phyloP scores from a whole-genome alignment of 345 rosid genomes.

The Aquilaria sinensis region DNA sequence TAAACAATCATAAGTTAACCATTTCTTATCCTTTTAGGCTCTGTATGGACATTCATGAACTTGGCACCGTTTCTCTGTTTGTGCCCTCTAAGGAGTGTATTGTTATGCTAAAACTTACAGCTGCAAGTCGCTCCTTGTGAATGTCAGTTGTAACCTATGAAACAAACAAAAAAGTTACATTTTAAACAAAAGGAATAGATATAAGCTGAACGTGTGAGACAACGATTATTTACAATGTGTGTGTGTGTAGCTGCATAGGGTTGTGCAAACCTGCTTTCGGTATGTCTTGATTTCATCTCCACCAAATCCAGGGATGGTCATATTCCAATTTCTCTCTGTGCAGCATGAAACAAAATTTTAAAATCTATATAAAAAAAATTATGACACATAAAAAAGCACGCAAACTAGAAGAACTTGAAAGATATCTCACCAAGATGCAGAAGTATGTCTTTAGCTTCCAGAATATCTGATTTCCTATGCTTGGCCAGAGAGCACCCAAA shows the following conservation, averaged over 20 bases:
- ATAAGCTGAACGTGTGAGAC: too few relatives aligned
- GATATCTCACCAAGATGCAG: conserved; percentile 81
- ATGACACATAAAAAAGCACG: too few relatives aligned
- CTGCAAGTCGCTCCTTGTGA: conserved; percentile 88
- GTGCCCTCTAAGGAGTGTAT: neutral
- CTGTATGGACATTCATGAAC: too few relatives aligned
- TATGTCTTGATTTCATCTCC: conserved; percentile 86
- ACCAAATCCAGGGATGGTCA: conserved; percentile 81
- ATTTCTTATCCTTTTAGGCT: too few relatives aligned
- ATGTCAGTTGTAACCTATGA: conserved; percentile 65
- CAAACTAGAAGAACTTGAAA: neutral
- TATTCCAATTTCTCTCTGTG: conserved; percentile 93
- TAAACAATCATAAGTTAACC: neutral
- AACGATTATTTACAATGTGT: too few relatives aligned
- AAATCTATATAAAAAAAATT: too few relatives aligned
- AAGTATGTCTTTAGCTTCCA: conserved; percentile 97
- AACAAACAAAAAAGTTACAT: neutral
- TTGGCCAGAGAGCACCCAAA: conserved; percentile 97
- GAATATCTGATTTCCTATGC: conserved; percentile 83
- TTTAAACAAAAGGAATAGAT: too few relatives aligned
- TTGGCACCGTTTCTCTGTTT: too few relatives aligned
- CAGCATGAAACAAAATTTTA: conserved; percentile 16
- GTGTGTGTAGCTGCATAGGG: too few relatives aligned
- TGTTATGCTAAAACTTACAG: conserved; percentile 37
- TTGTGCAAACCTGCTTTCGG: conserved; percentile 54